A percentile compares a stretch with the other conserved stretches of the same genome.
Evolutionary conservation across 2,329 filamentous ascomycete species (phyloP).

Genomic region (Alternaria triticimaculans): DNA sequence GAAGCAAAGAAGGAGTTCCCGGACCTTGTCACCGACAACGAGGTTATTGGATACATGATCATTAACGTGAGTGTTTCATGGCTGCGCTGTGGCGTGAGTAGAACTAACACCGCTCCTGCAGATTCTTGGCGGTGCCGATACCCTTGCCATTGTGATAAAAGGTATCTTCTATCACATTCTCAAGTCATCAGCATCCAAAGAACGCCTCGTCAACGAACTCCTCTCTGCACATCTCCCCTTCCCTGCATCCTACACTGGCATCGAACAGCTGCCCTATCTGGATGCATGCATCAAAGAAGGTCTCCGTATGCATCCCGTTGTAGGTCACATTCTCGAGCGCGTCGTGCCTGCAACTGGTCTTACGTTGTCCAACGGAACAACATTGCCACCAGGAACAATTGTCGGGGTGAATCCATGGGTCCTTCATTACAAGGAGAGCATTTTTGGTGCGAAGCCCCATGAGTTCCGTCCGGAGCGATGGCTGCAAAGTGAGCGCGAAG

Average conservation of each 20-base stretch:
- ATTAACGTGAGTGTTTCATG: slow-evolving; percentile 31
- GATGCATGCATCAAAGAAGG: slow-evolving; percentile 57
- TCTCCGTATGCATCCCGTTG: slow-evolving; percentile 52
- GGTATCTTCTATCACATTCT: slow-evolving; percentile 36
- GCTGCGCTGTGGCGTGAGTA: not conserved
- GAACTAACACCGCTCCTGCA: not conserved
- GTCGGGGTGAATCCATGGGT: slow-evolving; percentile 45
- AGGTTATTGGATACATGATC: slow-evolving; percentile 43
- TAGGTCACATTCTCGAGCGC: slow-evolving; percentile 42
- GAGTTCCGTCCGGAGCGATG: slow-evolving; percentile 44
- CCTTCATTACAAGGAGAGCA: slow-evolving; percentile 23
- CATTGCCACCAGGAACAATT: slow-evolving; percentile 39
- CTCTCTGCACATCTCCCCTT: slow-evolving; percentile 20
- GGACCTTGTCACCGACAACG: slow-evolving; percentile 34
- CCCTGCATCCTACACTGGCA: slow-evolving; percentile 24
- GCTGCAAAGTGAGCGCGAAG: slow-evolving; percentile 30
- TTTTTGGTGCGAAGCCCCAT: slow-evolving; percentile 29
- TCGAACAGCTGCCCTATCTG: slow-evolving; percentile 50
- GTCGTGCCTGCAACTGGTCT: slow-evolving; percentile 32
- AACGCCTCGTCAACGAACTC: slow-evolving; percentile 34
- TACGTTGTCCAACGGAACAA: slow-evolving; percentile 27
- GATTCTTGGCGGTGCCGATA: slow-evolving; percentile 43
- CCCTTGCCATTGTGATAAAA: slow-evolving; percentile 34
- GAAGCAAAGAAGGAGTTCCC: slow-evolving; percentile 24
- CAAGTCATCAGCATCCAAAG: slow-evolving; percentile 26